Evolutionary conservation across 2,329 filamentous ascomycete species (phyloP), one percentile per base, ranked within the genome.

Genomic region (Ophiostoma sp.): DNA sequence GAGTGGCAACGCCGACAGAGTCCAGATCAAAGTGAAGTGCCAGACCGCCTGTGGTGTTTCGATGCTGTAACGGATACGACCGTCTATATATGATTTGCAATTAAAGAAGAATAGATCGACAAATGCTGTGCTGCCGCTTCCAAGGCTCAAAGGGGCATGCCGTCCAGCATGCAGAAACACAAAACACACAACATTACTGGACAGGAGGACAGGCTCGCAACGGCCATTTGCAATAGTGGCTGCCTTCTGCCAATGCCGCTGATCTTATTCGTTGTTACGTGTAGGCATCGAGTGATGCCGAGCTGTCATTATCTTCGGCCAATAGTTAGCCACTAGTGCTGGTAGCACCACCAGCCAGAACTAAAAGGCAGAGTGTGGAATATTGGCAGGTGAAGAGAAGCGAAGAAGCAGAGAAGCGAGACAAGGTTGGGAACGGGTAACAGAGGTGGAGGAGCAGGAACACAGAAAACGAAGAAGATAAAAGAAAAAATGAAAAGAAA

Each of bases 231-330:
- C 27, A 27, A 27, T 27, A 27, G 7, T 27, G 4, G 49, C n/a
- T 55, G 49, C 49, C 18, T 8, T 45, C 42, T 45, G 49, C 49
- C n/a, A 55, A 55, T 55, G n/a, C 49, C 9, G 49, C 8, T n/a
- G n/a, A 27, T 55, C 18, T 55, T 27, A 55, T 55, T 55, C 18
- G 49, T 55, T 55, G 49, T 55, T 55, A 55, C 49, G 49, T 55
- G 49, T 55, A 55, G 49, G 7, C 18, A 55, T 55, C 49, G 49
- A 55, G 49, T 55, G 18, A 55, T 4, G n/a, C 27, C 27, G 27
- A 27, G 27, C 27, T 27, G n/a, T 12, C 18, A 55, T 18, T 36
- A 55, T 55, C 49, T 27, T 8, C 49, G 2, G n/a, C 7, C 27
- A 27, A 18, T 49, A 49, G 14, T 44, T 44, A 12, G 6, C 11